phyloP scores from a whole-genome alignment of 768 basidiomycete species.

The Lactifluus hygrophoroides region DNA sequence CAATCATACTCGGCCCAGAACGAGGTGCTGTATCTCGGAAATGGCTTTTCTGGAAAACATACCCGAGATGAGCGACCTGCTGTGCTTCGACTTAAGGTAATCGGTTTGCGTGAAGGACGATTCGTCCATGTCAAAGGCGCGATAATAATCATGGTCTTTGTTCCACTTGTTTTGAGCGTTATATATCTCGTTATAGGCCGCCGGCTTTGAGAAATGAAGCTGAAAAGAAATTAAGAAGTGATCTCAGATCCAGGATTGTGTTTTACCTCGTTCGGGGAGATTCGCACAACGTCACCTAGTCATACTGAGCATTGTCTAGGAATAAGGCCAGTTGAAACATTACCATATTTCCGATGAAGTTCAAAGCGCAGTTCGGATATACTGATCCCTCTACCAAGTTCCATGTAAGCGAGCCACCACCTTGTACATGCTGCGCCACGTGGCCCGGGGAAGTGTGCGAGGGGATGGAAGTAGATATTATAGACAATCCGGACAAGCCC shows the following conservation, averaged over 20 bases:
- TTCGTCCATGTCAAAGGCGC: constrained; percentile 30
- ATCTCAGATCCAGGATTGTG: neutral
- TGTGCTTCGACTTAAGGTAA: constrained; percentile 27
- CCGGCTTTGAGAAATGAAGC: constrained; percentile 11
- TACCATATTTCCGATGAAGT: constrained; percentile 11
- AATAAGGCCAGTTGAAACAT: too few species aligned
- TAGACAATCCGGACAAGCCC: neutral
- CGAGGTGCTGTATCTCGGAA: constrained; percentile 29
- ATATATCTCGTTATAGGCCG: constrained; percentile 13
- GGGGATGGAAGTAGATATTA: constrained; percentile 12
- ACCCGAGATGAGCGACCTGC: constrained; percentile 28
- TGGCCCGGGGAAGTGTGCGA: constrained; percentile 12
- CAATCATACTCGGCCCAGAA: constrained; percentile 27
- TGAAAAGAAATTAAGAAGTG: neutral
- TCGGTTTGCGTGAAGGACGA: constrained; percentile 33
- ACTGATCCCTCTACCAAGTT: constrained; percentile 1
- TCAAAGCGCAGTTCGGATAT: constrained; percentile 5
- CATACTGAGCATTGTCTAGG: neutral
- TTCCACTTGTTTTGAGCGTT: constrained; percentile 24
- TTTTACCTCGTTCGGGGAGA: constrained; percentile 13
- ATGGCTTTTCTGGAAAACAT: constrained; percentile 35
- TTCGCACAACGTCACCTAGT: constrained; percentile 10
- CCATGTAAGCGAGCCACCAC: constrained; percentile 14
- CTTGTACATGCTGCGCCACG: constrained; percentile 14
- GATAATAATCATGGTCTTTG: constrained; percentile 34